Conservation (phyloP, 225 moss, liverwort and hornwort genomes). For the Marchantia polymorpha region DNA sequence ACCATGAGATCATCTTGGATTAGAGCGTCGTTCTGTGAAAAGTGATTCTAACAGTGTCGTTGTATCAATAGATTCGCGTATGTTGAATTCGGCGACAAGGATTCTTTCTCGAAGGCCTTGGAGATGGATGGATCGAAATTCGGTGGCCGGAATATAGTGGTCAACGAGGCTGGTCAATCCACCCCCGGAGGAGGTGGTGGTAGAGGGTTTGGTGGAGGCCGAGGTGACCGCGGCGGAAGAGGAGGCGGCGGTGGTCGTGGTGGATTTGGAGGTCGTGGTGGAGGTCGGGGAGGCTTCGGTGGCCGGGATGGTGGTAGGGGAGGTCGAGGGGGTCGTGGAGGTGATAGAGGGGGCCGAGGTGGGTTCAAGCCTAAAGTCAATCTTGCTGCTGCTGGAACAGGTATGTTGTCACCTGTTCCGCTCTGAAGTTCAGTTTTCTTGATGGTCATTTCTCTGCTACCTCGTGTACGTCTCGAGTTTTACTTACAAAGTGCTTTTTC, state of each 20-base stretch:
- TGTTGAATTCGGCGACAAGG: slow-evolving; percentile 35
- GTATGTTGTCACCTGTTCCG: background rate
- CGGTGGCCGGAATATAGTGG: slow-evolving; percentile 26
- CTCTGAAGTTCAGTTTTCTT: background rate
- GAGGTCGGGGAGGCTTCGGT: slow-evolving; percentile 31
- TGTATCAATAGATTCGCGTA: slow-evolving; percentile 36
- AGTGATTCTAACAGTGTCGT: background rate
- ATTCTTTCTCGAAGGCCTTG: slow-evolving; percentile 25
- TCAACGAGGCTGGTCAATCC: slow-evolving; percentile 39
- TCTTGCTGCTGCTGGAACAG: slow-evolving; percentile 42
- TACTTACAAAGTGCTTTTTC: background rate
- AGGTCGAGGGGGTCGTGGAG: slow-evolving; percentile 27
- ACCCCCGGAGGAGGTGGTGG: slow-evolving; percentile 38
- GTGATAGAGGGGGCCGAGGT: slow-evolving; percentile 38
- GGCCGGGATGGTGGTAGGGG: slow-evolving; percentile 40
- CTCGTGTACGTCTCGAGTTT: background rate
- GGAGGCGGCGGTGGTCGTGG: slow-evolving; percentile 7
- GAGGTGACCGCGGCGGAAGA: background rate
- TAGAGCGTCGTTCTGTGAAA: background rate
- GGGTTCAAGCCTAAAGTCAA: slow-evolving; percentile 31
- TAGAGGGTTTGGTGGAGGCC: slow-evolving; percentile 14
- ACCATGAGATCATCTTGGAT: no score
- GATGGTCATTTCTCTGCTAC: background rate
- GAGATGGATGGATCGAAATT: slow-evolving; percentile 23
- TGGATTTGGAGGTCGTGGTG: background rate